These are phyloP conservation scores for Coniochaeta sp. DNA, from an alignment of 2,329 filamentous ascomycete species.

Conservation along the genomic window DNA sequence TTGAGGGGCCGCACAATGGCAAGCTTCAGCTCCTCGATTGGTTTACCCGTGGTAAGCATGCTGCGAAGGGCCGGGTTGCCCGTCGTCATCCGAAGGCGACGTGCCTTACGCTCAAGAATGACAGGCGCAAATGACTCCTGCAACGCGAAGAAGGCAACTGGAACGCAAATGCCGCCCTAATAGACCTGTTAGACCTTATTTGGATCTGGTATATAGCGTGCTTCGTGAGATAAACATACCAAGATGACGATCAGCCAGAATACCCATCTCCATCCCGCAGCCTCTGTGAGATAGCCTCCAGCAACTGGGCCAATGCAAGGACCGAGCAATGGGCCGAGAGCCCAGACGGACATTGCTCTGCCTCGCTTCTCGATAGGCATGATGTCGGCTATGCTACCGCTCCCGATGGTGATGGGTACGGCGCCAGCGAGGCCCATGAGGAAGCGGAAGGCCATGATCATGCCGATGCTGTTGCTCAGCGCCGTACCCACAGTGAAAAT, in stretches of 20 bases:
- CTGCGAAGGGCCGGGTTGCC: constrained; percentile 16
- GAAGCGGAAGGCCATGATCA: constrained; percentile 43
- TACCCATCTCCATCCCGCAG: constrained; percentile 62
- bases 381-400: constrained; percentile 33
- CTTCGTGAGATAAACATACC: constrained; percentile 11
- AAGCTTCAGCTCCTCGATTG: constrained; percentile 29
- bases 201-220: not conserved
- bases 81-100: constrained; percentile 15
- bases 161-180: constrained; percentile 41
- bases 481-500: constrained; percentile 55
- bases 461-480: constrained; percentile 36
- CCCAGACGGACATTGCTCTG: constrained; percentile 30
- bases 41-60: constrained; percentile 13
- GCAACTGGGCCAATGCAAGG: constrained; percentile 59
- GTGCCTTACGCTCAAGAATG: constrained; percentile 28
- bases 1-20: constrained; percentile 34
- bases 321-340: constrained; percentile 48
- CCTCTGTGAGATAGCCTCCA: constrained; percentile 57
- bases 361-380: constrained; percentile 37
- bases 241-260: constrained; percentile 57
- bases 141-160: constrained; percentile 49
- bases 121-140: constrained; percentile 27
- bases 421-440: constrained; percentile 38
- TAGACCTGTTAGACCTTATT: not conserved
- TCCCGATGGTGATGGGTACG: constrained; percentile 39